Evolutionary conservation across 305 asterid species (phyloP).

Genomic region (Euphrasia arctica): DNA sequence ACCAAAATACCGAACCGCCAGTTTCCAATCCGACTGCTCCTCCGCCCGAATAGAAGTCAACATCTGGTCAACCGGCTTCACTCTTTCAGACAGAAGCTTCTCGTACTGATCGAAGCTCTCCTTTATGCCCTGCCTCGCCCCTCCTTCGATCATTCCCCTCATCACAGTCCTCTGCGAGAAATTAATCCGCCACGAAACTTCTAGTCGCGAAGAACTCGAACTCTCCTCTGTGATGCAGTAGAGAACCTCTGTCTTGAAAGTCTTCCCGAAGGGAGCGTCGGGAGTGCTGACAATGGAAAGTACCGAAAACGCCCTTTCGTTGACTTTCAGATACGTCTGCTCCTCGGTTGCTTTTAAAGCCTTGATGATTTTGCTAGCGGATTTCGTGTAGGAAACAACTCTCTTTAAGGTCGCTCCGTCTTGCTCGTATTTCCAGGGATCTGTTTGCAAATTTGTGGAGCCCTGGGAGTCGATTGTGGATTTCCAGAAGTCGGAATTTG

Average conservation of each 20-base stretch:
- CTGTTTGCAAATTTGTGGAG: slow-evolving; percentile 61
- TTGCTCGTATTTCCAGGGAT: slow-evolving; percentile 74
- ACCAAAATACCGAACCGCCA: slow-evolving; percentile 85
- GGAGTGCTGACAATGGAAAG: slow-evolving; percentile 75
- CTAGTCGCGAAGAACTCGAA: slow-evolving; percentile 66
- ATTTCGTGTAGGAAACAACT: slow-evolving; percentile 58
- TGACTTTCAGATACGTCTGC: slow-evolving; percentile 75
- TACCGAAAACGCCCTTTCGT: slow-evolving; percentile 68
- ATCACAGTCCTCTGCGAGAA: slow-evolving; percentile 88
- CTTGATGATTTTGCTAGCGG: slow-evolving; percentile 70
- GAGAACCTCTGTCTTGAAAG: slow-evolving; percentile 75
- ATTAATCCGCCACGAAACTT: slow-evolving; percentile 83
- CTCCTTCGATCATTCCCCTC: slow-evolving; percentile 90
- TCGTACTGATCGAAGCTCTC: slow-evolving; percentile 80
- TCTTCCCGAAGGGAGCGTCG: slow-evolving; percentile 90
- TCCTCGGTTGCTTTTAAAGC: slow-evolving; percentile 89
- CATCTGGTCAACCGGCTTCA: slow-evolving; percentile 84
- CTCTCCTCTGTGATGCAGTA: slow-evolving; percentile 83
- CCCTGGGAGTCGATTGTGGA: slow-evolving; percentile 57
- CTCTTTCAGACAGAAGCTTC: slow-evolving; percentile 62
- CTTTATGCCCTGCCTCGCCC: slow-evolving; percentile 87
- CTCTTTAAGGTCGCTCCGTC: slow-evolving; percentile 58
- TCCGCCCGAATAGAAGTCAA: slow-evolving; percentile 81
- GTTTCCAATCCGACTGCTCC: slow-evolving; percentile 70
- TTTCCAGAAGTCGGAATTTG: slow-evolving; percentile 57